phyloP scores from a whole-genome alignment of 179 eudicot species.

The Drosera spatulata region DNA sequence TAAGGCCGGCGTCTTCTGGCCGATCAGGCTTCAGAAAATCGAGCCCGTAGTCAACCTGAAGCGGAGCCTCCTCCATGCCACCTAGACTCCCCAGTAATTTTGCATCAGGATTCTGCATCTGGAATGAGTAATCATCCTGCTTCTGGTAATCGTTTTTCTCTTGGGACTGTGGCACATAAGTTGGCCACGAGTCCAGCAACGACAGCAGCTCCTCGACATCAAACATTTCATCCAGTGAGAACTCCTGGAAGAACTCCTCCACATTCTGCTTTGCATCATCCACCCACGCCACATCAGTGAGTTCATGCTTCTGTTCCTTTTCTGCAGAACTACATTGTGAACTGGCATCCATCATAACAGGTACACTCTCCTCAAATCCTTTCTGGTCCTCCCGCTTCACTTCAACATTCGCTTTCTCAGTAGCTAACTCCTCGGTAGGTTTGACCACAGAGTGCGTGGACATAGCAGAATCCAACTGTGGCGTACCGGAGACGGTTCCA shows the following conservation, averaged over 20 bases:
- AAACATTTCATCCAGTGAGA: constrained; percentile 42
- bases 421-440: too few relatives aligned
- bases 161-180: background rate
- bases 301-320: constrained; percentile 23
- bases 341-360: background rate
- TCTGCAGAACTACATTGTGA: constrained; percentile 13
- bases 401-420: constrained; percentile 6
- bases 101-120: constrained; percentile 12
- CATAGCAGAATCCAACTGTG: constrained; percentile 10
- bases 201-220: constrained; percentile 50
- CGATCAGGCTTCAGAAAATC: constrained; percentile 29
- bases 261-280: constrained; percentile 8
- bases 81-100: constrained; percentile 11
- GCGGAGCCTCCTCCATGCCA: constrained; percentile 7
- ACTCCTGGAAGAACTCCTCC: constrained; percentile 11
- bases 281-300: background rate
- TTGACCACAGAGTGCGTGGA: background rate
- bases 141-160: background rate
- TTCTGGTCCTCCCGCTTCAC: constrained; percentile 15
- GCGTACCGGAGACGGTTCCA: constrained; percentile 2
- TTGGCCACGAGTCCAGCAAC: constrained; percentile 18
- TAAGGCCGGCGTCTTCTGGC: constrained; percentile 16
- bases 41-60: constrained; percentile 10
- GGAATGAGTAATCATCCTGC: constrained; percentile 13
- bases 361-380: background rate